Base-by-base conservation (phyloP, 140 eudicot genomes). In the Senecio squalidus region DNA sequence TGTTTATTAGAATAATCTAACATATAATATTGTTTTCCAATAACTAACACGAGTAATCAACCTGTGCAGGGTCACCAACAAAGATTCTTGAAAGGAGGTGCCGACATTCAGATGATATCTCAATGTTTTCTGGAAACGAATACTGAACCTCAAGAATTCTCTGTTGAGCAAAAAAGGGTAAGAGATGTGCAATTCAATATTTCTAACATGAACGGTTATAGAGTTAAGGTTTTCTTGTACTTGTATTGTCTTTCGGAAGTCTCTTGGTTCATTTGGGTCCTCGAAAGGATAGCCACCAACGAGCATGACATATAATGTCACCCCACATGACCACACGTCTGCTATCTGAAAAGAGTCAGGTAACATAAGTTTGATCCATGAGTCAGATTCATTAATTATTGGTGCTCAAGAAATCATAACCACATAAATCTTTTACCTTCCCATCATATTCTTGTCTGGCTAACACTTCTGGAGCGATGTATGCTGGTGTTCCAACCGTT, bases 281-380 rank as follows among this genome's bases (percentile, higher is more conserved):
- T 92, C 98, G 54, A 92, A 92, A 30, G 98, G 98, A 77, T 92
- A 92, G 54, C 81, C 80, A 55, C 98, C 98, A 48, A 92, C 80
- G 66, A 92, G 84, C 98, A 92, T 92, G n/a, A 92, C 95, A 64
- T 92, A 92, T 60, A 92, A 60, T 0, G 98, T 92, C 72, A 92
- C 98, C 10, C 98, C 98, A 73, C 98, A 92, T 7, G 98, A 92
- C 98, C 98, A 92, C 56, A 92, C 98, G 65, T 92, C 98, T 45
- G 96, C 98, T n/a, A 75, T 92, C 98, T 92, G 83, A 24, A 83
- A 67, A 18, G n/a, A n/a, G n/a, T n/a, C 41, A 34, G n/a, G 41
- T 9, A 34, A n/a, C 41, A 34, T 8, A 34, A 34, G n/a, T n/a
- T n/a, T n/a, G 41, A 34, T 34, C 9, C 41, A 9, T 34, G 2